A percentile compares a stretch with the other conserved stretches of the same genome.
phyloP scores from a whole-genome alignment of 768 basidiomycete species.

The Rhizopogon rudus region DNA sequence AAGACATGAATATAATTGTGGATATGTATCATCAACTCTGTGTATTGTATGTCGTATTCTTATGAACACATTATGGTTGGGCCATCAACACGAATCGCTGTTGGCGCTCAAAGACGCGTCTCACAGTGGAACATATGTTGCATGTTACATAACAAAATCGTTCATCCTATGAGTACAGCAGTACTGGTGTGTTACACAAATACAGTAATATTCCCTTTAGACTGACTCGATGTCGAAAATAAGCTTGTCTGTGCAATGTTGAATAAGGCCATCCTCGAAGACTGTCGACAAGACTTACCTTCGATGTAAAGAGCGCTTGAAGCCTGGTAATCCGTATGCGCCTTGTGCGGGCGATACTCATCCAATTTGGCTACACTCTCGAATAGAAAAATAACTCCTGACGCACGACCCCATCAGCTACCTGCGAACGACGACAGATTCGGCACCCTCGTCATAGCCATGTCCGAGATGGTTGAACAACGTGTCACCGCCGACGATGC shows the following conservation, averaged over 20 bases:
- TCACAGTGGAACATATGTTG: too few species aligned
- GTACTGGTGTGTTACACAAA: too few species aligned
- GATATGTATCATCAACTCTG: too few species aligned
- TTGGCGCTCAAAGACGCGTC: too few species aligned
- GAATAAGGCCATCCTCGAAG: neutral
- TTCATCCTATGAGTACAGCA: too few species aligned
- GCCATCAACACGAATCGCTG: too few species aligned
- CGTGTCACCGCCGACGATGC: slow-evolving; percentile 8
- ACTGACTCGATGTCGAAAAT: slow-evolving; percentile 19
- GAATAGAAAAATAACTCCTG: slow-evolving; percentile 21
- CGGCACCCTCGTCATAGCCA: slow-evolving; percentile 19
- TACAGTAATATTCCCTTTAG: neutral
- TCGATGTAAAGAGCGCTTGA: slow-evolving; percentile 9
- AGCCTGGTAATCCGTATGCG: slow-evolving; percentile 8
- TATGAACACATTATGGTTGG: too few species aligned
- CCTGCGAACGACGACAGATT: neutral
- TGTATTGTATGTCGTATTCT: too few species aligned
- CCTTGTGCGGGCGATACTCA: slow-evolving; percentile 10
- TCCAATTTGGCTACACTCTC: slow-evolving; percentile 10
- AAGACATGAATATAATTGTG: too few species aligned
- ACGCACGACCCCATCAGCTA: neutral
- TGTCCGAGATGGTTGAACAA: slow-evolving; percentile 15
- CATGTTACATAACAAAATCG: neutral
- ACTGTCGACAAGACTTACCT: slow-evolving; percentile 7
- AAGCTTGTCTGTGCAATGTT: slow-evolving; percentile 10